A percentile compares a stretch with the other conserved stretches of the same genome.
Conservation (phyloP, 495 filamentous ascomycete species). For the Physcia stellaris region DNA sequence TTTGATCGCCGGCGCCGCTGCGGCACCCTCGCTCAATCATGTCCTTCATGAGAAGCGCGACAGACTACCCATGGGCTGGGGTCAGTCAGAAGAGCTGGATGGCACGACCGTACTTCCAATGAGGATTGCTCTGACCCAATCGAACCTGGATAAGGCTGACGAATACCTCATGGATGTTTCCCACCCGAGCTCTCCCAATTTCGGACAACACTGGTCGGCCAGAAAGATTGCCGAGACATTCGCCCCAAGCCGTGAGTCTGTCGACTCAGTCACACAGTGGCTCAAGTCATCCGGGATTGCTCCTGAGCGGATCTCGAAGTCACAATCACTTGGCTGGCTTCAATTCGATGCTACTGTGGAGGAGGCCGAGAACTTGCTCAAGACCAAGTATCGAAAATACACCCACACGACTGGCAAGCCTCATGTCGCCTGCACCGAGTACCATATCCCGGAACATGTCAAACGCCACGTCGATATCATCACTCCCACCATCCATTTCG, state of each 20-base stretch:
- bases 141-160: slow-evolving; percentile 37
- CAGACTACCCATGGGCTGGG: slow-evolving; percentile 22
- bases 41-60: slow-evolving; percentile 30
- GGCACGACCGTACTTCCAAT: slow-evolving; percentile 31
- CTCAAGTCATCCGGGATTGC: slow-evolving; percentile 36
- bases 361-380: slow-evolving; percentile 42
- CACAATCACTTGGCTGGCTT: slow-evolving; percentile 32
- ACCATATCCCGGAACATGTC: slow-evolving; percentile 38
- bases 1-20: slow-evolving; percentile 15
- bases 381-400: slow-evolving; percentile 46
- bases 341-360: slow-evolving; percentile 36
- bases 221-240: slow-evolving; percentile 39
- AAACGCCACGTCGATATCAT: slow-evolving; percentile 44
- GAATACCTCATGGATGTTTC: slow-evolving; percentile 42
- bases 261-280: slow-evolving; percentile 35
- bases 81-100: slow-evolving; percentile 19
- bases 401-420: slow-evolving; percentile 31
- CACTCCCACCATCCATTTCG: slow-evolving; percentile 31
- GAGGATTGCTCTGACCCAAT: slow-evolving; percentile 40
- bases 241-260: slow-evolving; percentile 26
- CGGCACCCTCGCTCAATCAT: slow-evolving; percentile 22
- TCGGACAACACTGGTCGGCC: slow-evolving; percentile 37
- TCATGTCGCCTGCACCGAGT: slow-evolving; percentile 38
- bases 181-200: slow-evolving; percentile 32
- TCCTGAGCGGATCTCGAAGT: slow-evolving; percentile 29